phyloP scores from a whole-genome alignment of 305 asterid species.

The Withania somnifera region DNA sequence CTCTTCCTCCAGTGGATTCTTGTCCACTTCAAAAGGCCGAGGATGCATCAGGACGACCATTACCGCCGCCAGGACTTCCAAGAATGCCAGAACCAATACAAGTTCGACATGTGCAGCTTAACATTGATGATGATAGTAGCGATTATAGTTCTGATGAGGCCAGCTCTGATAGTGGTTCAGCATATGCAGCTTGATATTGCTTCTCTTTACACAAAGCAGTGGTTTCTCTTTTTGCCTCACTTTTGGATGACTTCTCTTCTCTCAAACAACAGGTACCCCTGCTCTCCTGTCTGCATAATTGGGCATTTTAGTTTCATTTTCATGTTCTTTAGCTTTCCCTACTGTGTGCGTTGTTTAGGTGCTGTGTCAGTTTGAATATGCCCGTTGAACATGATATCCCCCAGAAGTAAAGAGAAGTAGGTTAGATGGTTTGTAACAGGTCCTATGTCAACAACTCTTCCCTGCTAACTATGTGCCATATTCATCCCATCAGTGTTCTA shows the following conservation, averaged over 20 bases:
- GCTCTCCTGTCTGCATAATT: not conserved
- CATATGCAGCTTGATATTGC: constrained; percentile 22
- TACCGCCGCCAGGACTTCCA: constrained; percentile 32
- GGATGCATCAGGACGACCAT: constrained; percentile 37
- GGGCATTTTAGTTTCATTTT: not conserved
- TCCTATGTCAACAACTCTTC: not conserved
- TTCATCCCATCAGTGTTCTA: not conserved
- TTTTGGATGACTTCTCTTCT: constrained; percentile 3
- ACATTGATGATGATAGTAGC: constrained; percentile 68
- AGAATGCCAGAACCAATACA: constrained; percentile 68
- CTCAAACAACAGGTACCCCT: constrained; percentile 10
- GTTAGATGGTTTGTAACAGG: too few species aligned
- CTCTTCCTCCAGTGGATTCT: constrained; percentile 63
- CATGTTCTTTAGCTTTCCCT: not conserved
- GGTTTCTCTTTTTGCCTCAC: not conserved
- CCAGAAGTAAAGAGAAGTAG: not conserved
- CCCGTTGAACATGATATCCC: too few species aligned
- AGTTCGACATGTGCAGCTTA: constrained; percentile 88
- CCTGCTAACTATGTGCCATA: not conserved
- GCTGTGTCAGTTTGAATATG: too few species aligned
- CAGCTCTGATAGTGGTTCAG: constrained; percentile 75
- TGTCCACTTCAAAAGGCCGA: constrained; percentile 41
- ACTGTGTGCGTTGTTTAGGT: not conserved
- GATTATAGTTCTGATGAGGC: constrained; percentile 55
- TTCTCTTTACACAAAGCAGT: constrained; percentile 13